Base-by-base conservation (phyloP, 108 stramenopile species). In the Cyclostephanos invisitatus region DNA sequence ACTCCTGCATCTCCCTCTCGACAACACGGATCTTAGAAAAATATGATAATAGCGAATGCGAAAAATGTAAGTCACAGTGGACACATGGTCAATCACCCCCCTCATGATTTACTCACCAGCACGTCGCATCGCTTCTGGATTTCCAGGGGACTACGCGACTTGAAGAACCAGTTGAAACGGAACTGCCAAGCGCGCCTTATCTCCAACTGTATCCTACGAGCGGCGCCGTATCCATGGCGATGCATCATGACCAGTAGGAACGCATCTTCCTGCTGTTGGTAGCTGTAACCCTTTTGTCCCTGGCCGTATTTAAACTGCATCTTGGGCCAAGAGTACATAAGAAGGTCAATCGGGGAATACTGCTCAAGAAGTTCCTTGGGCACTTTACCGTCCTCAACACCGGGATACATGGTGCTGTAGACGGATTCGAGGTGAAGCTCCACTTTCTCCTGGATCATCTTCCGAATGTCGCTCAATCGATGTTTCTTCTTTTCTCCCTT, bases 121-220 rank as follows among this genome's bases (percentile, higher is more conserved):
- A 78, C 55, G 44, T 98, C 97, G 28, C 94, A 92, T 28, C 98
- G 92, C 59, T 89, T 89, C 64, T 97, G 94, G 11, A 99, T 95
- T 73, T 99, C 98, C 18, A 76, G 84, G 1, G 92, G 90, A 51
- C 86, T 97, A 20, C 98, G 83, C 29, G 96, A 97, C 65, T 98
- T 98, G 86, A 99, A 97, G 80, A 95, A 99, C 97, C 97, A 98
- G 70, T 99, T 94, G 62, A 99, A 98, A 44, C 97, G 87, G 72
- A 99, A 99, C 77, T 97, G 95, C 89, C 92, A 93, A 7, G 96
- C 97, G 20, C 93, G 75, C 28, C 97, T 80, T 65, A 98, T 97
- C 75, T 97, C 96, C 83, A 95, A 82, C 35, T 96, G 88, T 59
- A 98, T 97, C 11, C 91, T 86, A 72, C 97, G 96, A 15, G 91